These are phyloP conservation scores for Phytophthora fragariae DNA, from an alignment of 352 stramenopile genomes.

Conservation along the genomic window DNA sequence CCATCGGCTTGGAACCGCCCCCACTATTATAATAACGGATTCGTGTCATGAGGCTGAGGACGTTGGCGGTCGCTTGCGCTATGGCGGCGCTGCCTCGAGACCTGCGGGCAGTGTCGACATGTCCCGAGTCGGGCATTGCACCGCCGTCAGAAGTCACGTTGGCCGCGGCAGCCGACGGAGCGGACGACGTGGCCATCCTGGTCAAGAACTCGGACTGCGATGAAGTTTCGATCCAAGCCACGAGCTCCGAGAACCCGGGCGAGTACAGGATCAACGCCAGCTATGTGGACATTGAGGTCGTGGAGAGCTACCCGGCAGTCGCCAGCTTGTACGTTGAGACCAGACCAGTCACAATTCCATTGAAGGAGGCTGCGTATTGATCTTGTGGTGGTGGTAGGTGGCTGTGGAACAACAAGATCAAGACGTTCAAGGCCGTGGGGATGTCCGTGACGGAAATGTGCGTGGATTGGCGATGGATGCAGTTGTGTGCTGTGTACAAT, in stretches of 20 bases:
- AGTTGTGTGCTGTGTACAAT: background rate
- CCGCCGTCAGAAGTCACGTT: conserved; percentile 32
- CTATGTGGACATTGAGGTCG: conserved; percentile 38
- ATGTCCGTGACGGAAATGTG: conserved; percentile 55
- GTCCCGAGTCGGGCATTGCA: conserved; percentile 34
- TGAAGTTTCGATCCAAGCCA: conserved; percentile 33
- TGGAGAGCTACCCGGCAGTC: conserved; percentile 40
- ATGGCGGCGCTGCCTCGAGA: conserved; percentile 7
- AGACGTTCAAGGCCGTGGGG: conserved; percentile 38
- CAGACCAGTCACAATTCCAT: too few species aligned
- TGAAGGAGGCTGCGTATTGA: background rate
- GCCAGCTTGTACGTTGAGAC: conserved; percentile 32
- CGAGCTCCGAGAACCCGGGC: conserved; percentile 30
- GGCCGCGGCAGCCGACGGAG: conserved; percentile 27
- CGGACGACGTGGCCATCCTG: conserved; percentile 33
- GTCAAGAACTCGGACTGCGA: conserved; percentile 38
- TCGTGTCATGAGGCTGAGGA: conserved; percentile 17
- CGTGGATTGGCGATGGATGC: conserved; percentile 4
- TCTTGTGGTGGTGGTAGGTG: conserved; percentile 20
- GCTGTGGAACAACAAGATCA: conserved; percentile 60
- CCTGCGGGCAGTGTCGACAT: conserved; percentile 24
- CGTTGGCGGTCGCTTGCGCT: conserved; percentile 3
- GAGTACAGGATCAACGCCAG: conserved; percentile 40
- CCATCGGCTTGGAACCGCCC: background rate
- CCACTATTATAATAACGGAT: conserved; percentile 9